Conservation (phyloP, 2,329 filamentous ascomycete genomes). For the Aspergillus neoniger region DNA sequence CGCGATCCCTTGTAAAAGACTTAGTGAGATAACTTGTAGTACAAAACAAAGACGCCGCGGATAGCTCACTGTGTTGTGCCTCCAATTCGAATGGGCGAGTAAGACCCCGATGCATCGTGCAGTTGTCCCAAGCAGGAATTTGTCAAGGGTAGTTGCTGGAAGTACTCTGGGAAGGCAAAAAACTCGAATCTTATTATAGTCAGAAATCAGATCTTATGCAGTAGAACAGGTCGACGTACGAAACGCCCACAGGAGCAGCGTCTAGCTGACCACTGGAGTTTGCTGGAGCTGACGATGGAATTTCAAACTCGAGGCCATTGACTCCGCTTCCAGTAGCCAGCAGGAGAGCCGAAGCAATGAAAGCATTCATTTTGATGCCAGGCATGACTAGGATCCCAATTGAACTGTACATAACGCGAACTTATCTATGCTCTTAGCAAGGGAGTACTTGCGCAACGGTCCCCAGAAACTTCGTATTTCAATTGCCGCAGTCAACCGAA, state of each 20-base stretch:
- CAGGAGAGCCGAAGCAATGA: background rate
- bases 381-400: background rate
- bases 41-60: background rate
- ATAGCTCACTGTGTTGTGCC: constrained; percentile 55
- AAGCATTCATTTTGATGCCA: background rate
- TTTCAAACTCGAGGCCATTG: constrained; percentile 34
- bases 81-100: constrained; percentile 60
- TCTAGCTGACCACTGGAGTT: constrained; percentile 37
- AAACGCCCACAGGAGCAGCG: constrained; percentile 49
- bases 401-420: background rate
- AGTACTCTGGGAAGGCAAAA: constrained; percentile 59
- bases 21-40: background rate
- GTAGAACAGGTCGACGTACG: constrained; percentile 36
- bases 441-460: background rate
- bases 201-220: background rate
- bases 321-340: background rate
- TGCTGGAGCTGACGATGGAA: constrained; percentile 38
- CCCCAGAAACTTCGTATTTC: background rate
- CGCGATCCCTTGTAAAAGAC: constrained; percentile 48
- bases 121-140: constrained; percentile 56
- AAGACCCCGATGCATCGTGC: constrained; percentile 51
- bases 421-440: background rate
- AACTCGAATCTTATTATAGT: constrained; percentile 52
- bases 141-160: constrained; percentile 55
- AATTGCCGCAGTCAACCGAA: background rate